Evolutionary conservation across 2,329 filamentous ascomycete genomes (phyloP).

Genomic region (Cercospora zeae-maydis): DNA sequence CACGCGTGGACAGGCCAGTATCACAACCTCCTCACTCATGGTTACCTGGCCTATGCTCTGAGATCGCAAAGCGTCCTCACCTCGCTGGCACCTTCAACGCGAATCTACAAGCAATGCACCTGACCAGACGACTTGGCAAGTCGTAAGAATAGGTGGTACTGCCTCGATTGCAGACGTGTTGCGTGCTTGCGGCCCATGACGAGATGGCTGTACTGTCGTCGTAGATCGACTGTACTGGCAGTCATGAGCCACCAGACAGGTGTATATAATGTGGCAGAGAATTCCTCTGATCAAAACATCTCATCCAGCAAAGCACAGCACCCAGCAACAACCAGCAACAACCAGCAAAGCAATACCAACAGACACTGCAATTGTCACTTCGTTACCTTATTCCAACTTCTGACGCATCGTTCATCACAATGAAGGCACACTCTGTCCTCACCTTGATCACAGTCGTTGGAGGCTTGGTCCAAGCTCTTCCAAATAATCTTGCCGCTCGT

Average conservation of each 20-base stretch:
- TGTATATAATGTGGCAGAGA: not conserved
- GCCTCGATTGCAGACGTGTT: constrained; percentile 4
- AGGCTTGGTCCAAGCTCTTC: not conserved
- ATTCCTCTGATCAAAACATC: not conserved
- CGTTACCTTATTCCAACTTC: not conserved
- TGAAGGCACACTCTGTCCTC: constrained; percentile 1
- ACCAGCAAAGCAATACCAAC: not conserved
- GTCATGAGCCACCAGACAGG: not conserved
- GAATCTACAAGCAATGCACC: not conserved
- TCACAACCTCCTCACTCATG: not conserved
- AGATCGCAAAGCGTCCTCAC: not conserved
- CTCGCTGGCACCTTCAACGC: not conserved
- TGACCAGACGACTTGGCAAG: not conserved
- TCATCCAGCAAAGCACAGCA: not conserved
- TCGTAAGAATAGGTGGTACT: not conserved
- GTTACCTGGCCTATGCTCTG: not conserved
- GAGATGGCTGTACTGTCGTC: not conserved
- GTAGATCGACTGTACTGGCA: not conserved
- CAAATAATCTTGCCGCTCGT: not conserved
- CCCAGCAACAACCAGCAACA: no score
- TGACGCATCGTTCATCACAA: not conserved
- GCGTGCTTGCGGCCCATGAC: not conserved
- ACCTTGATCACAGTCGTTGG: not conserved
- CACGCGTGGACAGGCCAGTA: not conserved
- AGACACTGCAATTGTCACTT: not conserved